Evolutionary conservation across 352 stramenopile genomes (phyloP).

Genomic region (Pythium volutum): DNA sequence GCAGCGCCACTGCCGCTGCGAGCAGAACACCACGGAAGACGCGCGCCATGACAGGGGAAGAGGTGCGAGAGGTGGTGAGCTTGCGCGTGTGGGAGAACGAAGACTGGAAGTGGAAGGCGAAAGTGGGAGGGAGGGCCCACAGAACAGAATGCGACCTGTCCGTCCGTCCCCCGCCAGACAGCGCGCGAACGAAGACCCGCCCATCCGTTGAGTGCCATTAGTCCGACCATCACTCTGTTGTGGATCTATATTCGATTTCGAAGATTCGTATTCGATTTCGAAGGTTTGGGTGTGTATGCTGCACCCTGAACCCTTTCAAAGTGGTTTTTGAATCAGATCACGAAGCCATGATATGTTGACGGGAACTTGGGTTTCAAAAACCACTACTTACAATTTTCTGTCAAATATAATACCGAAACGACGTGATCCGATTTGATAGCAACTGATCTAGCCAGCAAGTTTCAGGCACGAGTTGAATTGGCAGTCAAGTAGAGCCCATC

Average conservation of each 20-base stretch:
- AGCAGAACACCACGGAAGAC: conserved; percentile 9
- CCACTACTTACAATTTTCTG: neutral
- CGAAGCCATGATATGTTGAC: too few relatives aligned
- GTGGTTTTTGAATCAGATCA: conserved; percentile 9
- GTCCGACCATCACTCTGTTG: conserved; percentile 7
- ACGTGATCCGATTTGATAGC: too few relatives aligned
- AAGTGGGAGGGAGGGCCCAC: neutral
- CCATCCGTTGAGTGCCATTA: conserved; percentile 13
- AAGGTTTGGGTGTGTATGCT: neutral
- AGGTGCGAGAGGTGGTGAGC: neutral
- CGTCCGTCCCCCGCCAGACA: neutral
- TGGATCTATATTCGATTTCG: conserved; percentile 15
- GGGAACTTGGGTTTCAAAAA: conserved; percentile 3
- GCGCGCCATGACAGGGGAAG: conserved; percentile 5
- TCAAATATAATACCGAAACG: too few relatives aligned
- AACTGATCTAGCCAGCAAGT: too few relatives aligned
- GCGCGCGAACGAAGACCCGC: neutral
- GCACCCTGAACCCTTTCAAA: neutral
- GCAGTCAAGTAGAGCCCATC: too few relatives aligned
- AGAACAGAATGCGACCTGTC: conserved; percentile 13
- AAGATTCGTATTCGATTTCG: conserved; percentile 17
- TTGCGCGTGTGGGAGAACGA: neutral
- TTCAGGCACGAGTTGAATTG: too few relatives aligned
- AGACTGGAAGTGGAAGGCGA: neutral
- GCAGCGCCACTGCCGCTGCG: conserved; percentile 6